Evolutionary conservation across 345 rosid species (phyloP).

Genomic region (Fremontodendron californicum): DNA sequence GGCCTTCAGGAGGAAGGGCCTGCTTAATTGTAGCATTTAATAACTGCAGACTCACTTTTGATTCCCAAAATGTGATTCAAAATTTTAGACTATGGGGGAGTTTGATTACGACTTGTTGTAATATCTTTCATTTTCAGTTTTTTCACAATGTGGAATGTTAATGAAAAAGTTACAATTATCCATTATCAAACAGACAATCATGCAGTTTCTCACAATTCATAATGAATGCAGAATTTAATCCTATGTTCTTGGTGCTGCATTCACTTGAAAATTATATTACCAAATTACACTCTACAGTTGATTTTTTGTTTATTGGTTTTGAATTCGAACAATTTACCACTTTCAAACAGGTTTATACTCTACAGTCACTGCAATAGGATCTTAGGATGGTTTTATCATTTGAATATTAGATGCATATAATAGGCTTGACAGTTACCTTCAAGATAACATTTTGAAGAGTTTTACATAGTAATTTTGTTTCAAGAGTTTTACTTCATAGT

Average conservation of each 20-base stretch:
- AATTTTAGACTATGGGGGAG: background rate
- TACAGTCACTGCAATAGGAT: background rate
- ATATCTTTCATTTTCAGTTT: background rate
- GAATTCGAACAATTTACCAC: background rate
- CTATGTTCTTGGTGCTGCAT: background rate
- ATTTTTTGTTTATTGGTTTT: too few species aligned
- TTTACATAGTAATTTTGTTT: background rate
- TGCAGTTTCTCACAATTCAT: background rate
- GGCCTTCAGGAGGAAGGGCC: background rate
- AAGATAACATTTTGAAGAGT: background rate
- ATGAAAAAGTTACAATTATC: too few species aligned
- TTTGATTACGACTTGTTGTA: background rate
- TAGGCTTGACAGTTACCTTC: background rate
- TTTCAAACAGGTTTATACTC: background rate
- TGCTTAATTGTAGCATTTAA: background rate
- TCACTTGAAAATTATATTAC: background rate
- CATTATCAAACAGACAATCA: background rate
- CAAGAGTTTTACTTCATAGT: background rate
- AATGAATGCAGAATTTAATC: background rate
- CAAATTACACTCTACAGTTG: background rate
- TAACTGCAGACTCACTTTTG: constrained; percentile 4
- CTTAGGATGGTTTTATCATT: too few species aligned
- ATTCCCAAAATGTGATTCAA: background rate
- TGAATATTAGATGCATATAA: too few species aligned
- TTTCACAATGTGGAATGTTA: background rate